Evolutionary conservation across 257 asterid species (phyloP), one percentile per base, ranked within the genome.

Genomic region (Salvia splendens): DNA sequence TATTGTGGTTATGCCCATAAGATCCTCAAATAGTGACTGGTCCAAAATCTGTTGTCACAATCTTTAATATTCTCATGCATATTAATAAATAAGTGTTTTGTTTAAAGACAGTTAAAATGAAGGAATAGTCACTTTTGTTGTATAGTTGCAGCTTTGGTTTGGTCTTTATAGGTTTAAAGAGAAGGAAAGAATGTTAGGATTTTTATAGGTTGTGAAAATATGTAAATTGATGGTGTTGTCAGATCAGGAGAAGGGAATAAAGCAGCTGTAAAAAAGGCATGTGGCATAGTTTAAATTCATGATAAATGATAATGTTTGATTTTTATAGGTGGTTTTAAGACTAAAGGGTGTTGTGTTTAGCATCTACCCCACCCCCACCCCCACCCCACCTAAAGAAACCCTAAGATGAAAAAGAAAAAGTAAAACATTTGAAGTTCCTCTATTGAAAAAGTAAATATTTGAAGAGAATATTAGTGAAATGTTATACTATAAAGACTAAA

Each of bases 51-150:
- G 63, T 12, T 16, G 84, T 78, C 81, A 84, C 78, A 64, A 67
- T 75, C 78, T 61, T 64, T 43, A 55, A 73, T 77, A 81, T 81
- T 65, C 81, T 80, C 88, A 86, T 84, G 87, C 89, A 84, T 2
- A 24, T 24, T 24, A 53, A 57, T 73, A 76, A 60, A 56, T 69
- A 15, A 7, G 2, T 4, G 52, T 8, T 8, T 75, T 62, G 61
- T 14, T 65, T 7, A 51, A 75, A 76, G 51, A 70, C 57, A 70
- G 83, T 76, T 68, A 54, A 61, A 63, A 67, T 80, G 58, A 73
- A 62, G 56, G 82, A 76, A 55, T 65, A 80, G 75, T 80, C 81
- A 77, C 69, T 79, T 84, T 82, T 64, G 4, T 65, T 58, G 78
- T 74, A 64, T 81, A 78, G 74, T 73, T 59, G 77, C 85, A 82